A percentile compares a stretch with the other conserved stretches of the same genome.
Conservation (phyloP, 805 yeast genomes). For the Starmera amethionina region DNA sequence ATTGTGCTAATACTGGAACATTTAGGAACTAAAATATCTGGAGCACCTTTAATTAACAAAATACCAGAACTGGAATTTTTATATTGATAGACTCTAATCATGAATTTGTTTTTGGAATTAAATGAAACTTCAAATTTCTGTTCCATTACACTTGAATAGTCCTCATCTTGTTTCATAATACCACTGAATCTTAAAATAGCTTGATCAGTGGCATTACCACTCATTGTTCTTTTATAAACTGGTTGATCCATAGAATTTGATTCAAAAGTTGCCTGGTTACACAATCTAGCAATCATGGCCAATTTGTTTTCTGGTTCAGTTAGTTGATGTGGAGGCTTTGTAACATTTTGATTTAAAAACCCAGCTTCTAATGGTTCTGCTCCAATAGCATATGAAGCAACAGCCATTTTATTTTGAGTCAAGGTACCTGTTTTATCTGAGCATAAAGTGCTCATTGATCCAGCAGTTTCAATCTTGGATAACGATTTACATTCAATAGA, state of each 20-base stretch:
- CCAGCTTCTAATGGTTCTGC: conserved; percentile 3
- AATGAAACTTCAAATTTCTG: conserved; percentile 26
- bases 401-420: conserved; percentile 40
- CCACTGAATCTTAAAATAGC: conserved; percentile 31
- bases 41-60: conserved; percentile 34
- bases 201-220: conserved; percentile 41
- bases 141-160: conserved; percentile 13
- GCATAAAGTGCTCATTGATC: conserved; percentile 39
- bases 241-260: conserved; percentile 7
- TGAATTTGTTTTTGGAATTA: conserved; percentile 37
- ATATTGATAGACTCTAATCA: conserved; percentile 25
- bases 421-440: conserved; percentile 37
- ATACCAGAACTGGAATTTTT: conserved; percentile 1
- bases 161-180: conserved; percentile 8
- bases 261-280: conserved; percentile 26
- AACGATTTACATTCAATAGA: conserved; percentile 36
- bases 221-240: conserved; percentile 16
- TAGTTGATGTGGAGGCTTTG: background rate
- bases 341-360: background rate
- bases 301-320: conserved; percentile 4
- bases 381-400: conserved; percentile 17
- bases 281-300: conserved; percentile 20
- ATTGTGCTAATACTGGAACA: conserved; percentile 16
- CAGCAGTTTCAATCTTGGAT: conserved; percentile 45
- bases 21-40: conserved; percentile 29